Base-by-base conservation (phyloP, 2,329 filamentous ascomycete genomes). In the Curvularia sp. region DNA sequence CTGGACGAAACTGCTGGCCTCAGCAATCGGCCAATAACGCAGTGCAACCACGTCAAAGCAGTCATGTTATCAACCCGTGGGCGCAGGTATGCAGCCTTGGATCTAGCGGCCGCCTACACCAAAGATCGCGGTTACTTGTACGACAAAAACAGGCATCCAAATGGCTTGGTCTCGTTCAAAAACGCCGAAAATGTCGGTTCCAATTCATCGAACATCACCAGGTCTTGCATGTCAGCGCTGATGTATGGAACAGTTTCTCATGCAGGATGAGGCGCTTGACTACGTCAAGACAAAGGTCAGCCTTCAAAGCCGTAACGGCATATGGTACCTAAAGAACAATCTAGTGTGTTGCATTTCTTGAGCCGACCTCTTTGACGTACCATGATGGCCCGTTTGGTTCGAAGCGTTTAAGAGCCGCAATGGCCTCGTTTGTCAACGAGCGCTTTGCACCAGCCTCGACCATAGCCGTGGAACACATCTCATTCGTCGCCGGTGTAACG, bases 311-410 rank as follows among this genome's bases (percentile, higher is more conserved):
- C 28, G 18, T 7, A n/a, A 7, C 6, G 32, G 8, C 8, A 15
- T 5, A 19, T 4, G 19, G 48, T 25, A 25, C 7, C 53, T 34
- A 45, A 39, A 27, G 41, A 12, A 34, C 3, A 2, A 23, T n/a
- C 10, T 19, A 57, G 55, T 57, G 55, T 23, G 25, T 54, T 10
- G 23, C 30, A 2, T 27, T 23, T 3, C 38, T 57, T 30, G 50
- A 54, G 19, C 30, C 38, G 7, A 30, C 21, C 15, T 38, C 55
- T 12, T 49, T 57, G 45, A 57, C 55, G 3, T 57, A 57, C 19
- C 50, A 57, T 54, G 50, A 57, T 10, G 50, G 55, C 9, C 50
- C 55, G 2, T 57, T 54, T 18, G 55, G 55, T 7, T 57, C 50
- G 19, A 27, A 42, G 19, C 55, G 50, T 21, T 32, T 57, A 15